Evolutionary conservation across 352 stramenopile genomes (phyloP).

Genomic region (Globisporangium uncinulatum): DNA sequence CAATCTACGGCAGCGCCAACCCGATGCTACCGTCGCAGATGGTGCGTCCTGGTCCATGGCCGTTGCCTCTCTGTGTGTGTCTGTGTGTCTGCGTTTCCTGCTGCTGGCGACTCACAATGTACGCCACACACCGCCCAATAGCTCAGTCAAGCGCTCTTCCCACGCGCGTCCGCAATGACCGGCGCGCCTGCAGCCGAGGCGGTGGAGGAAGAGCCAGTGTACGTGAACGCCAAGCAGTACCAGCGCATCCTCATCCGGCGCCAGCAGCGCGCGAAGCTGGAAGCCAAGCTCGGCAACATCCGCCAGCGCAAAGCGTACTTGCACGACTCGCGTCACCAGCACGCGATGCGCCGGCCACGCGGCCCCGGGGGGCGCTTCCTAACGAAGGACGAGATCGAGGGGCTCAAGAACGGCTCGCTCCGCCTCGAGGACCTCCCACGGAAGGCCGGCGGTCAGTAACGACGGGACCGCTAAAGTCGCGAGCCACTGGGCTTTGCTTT

Average conservation of each 20-base stretch:
- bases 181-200: conserved; percentile 37
- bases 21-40: conserved; percentile 84
- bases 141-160: conserved; percentile 52
- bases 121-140: conserved; percentile 1
- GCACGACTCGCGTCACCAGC: conserved; percentile 83
- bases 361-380: conserved; percentile 81
- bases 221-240: conserved; percentile 90
- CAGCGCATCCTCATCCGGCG: conserved; percentile 87
- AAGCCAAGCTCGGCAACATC: conserved; percentile 73
- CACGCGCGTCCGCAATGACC: conserved; percentile 31
- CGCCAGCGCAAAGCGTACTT: conserved; percentile 84
- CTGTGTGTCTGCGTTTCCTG: conserved; percentile 9
- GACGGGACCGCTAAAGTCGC: no score
- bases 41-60: conserved; percentile 47
- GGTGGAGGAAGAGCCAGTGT: conserved; percentile 83
- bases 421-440: conserved; percentile 50
- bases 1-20: conserved; percentile 73
- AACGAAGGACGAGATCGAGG: conserved; percentile 75
- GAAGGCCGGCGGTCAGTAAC: conserved; percentile 25
- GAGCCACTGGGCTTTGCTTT: no score
- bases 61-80: no score
- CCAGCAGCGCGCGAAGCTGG: conserved; percentile 82
- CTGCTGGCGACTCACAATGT: background rate
- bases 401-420: conserved; percentile 58
- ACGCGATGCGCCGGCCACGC: conserved; percentile 81